These are phyloP conservation scores for Cladosporium velox DNA, from an alignment of 2,329 filamentous ascomycete genomes.

Conservation along the genomic window DNA sequence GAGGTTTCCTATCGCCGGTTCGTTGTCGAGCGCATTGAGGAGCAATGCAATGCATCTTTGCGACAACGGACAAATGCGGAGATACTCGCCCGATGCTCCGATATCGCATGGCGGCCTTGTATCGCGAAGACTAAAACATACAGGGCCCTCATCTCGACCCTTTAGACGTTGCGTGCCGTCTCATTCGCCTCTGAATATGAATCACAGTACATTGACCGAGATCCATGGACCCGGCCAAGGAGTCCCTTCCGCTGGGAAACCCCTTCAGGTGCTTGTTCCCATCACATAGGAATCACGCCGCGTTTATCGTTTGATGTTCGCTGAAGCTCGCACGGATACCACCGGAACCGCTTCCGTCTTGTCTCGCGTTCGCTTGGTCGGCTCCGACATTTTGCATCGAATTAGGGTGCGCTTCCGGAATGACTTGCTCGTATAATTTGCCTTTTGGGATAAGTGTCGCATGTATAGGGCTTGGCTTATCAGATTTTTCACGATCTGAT, in stretches of 20 bases:
- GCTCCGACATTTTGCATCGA: background rate
- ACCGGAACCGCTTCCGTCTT: background rate
- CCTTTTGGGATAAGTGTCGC: background rate
- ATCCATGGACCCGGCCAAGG: background rate
- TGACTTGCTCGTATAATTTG: background rate
- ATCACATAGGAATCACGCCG: background rate
- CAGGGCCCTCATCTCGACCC: background rate
- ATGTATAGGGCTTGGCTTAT: background rate
- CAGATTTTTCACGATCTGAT: slow-evolving; percentile 13
- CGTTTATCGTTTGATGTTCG: background rate
- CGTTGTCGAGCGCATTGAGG: background rate
- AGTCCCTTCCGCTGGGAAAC: too few species aligned
- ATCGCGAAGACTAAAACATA: background rate
- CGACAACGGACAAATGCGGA: background rate
- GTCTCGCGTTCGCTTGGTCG: background rate
- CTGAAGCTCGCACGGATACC: background rate
- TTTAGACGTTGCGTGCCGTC: background rate
- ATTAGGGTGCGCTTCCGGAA: background rate
- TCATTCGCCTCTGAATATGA: background rate
- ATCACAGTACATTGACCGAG: background rate
- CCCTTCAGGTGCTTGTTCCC: background rate
- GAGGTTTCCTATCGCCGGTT: background rate
- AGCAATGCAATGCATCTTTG: background rate
- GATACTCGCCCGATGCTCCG: background rate
- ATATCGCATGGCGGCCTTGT: background rate